Conservation (phyloP, 371 early-diverging fungal genomes). For the Zopfochytrium polystomum region DNA sequence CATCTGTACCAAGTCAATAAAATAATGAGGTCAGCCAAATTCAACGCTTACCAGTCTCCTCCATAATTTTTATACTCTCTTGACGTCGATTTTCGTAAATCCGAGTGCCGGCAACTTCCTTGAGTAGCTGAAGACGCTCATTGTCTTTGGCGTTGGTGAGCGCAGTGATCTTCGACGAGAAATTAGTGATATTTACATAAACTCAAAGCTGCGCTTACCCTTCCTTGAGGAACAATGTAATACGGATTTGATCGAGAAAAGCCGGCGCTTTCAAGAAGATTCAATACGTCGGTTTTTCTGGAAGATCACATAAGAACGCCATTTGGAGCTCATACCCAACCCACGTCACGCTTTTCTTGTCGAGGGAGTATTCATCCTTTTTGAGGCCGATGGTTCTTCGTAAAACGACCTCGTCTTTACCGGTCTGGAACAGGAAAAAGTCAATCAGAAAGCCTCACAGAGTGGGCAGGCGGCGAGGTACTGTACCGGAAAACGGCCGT, state of each 20-base stretch:
- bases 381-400: conserved; percentile 93
- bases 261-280: conserved; percentile 94
- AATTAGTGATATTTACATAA: neutral
- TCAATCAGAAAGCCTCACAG: conserved; percentile 6
- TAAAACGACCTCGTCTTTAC: conserved; percentile 83
- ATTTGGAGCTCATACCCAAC: conserved; percentile 20
- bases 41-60: conserved; percentile 73
- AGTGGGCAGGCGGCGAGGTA: neutral
- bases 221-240: conserved; percentile 99
- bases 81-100: conserved; percentile 95
- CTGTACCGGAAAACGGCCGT: conserved; percentile 88
- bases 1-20: conserved; percentile 46
- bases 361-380: conserved; percentile 97
- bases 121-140: conserved; percentile 88
- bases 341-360: conserved; percentile 81
- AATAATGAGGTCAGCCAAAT: neutral
- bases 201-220: conserved; percentile 54
- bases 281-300: conserved; percentile 90
- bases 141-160: conserved; percentile 91
- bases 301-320: neutral
- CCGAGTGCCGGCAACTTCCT: conserved; percentile 97
- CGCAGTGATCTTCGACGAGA: conserved; percentile 64
- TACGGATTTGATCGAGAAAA: conserved; percentile 98
- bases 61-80: conserved; percentile 87
- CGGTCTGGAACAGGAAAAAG: conserved; percentile 54